Conservation (phyloP, 2,329 filamentous ascomycete species). For the Xylariaceae sp. region DNA sequence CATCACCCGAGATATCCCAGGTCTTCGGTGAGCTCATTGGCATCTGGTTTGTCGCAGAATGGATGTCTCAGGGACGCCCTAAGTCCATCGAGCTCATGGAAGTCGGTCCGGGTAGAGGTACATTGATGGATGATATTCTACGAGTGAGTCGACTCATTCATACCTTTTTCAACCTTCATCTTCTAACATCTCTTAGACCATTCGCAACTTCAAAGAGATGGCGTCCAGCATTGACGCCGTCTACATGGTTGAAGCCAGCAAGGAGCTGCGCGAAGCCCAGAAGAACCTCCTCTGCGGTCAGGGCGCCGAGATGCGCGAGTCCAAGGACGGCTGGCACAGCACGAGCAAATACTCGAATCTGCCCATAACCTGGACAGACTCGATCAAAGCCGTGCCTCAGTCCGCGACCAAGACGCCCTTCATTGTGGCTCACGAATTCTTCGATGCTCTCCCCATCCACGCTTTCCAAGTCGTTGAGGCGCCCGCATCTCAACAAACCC, state of each 20-base stretch:
- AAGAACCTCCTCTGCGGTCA: conserved; percentile 75
- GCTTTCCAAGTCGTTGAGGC: conserved; percentile 73
- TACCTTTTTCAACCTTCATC: background rate
- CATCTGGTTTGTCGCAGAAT: conserved; percentile 93
- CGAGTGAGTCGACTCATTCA: conserved; percentile 53
- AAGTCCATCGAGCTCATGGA: conserved; percentile 80
- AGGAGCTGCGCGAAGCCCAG: conserved; percentile 69
- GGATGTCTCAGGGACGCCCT: conserved; percentile 81
- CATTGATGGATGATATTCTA: conserved; percentile 94
- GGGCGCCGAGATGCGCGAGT: conserved; percentile 61
- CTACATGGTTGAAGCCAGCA: conserved; percentile 92
- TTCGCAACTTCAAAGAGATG: conserved; percentile 76
- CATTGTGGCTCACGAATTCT: conserved; percentile 96
- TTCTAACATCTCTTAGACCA: conserved; percentile 51
- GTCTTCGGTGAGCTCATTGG: conserved; percentile 92
- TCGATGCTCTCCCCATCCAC: conserved; percentile 94
- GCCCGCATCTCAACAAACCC: conserved; percentile 39
- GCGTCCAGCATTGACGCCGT: conserved; percentile 74
- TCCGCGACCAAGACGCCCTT: conserved; percentile 72
- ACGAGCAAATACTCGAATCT: conserved; percentile 67
- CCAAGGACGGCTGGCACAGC: conserved; percentile 67
- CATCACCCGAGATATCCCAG: conserved; percentile 95
- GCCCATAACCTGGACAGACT: conserved; percentile 86
- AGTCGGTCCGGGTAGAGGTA: conserved; percentile 88
- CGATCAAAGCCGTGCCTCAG: conserved; percentile 73